Conservation (phyloP, 2,329 filamentous ascomycete genomes). For the Penicillium sp. region DNA sequence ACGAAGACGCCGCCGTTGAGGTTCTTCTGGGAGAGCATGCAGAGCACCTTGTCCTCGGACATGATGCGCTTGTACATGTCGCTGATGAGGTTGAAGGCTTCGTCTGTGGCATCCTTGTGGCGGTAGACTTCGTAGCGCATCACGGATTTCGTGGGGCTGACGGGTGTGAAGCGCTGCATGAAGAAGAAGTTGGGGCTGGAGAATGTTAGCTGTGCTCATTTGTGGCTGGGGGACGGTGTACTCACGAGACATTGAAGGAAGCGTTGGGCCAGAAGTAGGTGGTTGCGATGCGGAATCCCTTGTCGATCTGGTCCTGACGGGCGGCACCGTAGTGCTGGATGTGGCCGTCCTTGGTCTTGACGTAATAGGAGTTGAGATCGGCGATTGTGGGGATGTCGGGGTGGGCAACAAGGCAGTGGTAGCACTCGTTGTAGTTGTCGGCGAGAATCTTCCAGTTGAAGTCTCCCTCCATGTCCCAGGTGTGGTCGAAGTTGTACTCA, state of each 20-base stretch:
- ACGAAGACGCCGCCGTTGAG: slow-evolving; percentile 63
- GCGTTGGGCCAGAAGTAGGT: slow-evolving; percentile 40
- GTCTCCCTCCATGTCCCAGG: slow-evolving; percentile 59
- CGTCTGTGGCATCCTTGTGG: slow-evolving; percentile 62
- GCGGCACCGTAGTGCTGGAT: slow-evolving; percentile 52
- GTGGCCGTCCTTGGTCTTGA: slow-evolving; percentile 51
- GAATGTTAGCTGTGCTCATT: neutral
- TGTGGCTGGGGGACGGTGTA: neutral
- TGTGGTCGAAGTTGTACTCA: slow-evolving; percentile 61
- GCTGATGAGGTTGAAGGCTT: slow-evolving; percentile 60
- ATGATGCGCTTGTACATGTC: slow-evolving; percentile 67
- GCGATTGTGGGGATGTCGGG: slow-evolving; percentile 45
- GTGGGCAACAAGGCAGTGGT: slow-evolving; percentile 30
- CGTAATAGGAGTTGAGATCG: slow-evolving; percentile 58
- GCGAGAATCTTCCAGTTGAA: slow-evolving; percentile 65
- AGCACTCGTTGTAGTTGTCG: slow-evolving; percentile 64
- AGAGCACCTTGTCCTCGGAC: slow-evolving; percentile 68
- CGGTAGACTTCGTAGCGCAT: slow-evolving; percentile 69
- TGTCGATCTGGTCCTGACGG: slow-evolving; percentile 22
- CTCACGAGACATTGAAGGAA: slow-evolving; percentile 39
- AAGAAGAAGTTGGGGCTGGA: slow-evolving; percentile 61
- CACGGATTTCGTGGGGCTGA: slow-evolving; percentile 51
- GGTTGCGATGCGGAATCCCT: slow-evolving; percentile 27
- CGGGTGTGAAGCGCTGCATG: slow-evolving; percentile 65
- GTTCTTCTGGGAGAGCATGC: slow-evolving; percentile 61